phyloP scores from a whole-genome alignment of 129 eudicot genomes.

The Helianthus annuus region DNA sequence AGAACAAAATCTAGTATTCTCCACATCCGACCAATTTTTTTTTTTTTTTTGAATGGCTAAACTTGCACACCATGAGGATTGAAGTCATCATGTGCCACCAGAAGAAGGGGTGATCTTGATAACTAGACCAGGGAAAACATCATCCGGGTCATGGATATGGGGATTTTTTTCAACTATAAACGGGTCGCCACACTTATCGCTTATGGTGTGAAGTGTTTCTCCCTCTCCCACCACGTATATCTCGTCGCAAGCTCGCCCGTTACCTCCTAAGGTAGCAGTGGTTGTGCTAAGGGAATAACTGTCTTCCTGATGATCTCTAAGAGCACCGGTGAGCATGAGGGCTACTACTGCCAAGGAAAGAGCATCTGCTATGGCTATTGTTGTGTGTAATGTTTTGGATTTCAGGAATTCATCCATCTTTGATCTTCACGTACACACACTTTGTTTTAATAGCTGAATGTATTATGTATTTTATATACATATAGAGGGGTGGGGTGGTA shows the following conservation, averaged over 20 bases:
- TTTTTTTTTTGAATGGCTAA: no score
- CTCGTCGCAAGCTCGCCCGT: constrained; percentile 46
- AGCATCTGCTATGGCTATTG: constrained; percentile 34
- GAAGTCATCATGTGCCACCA: not conserved
- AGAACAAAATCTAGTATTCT: not conserved
- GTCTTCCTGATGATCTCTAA: constrained; percentile 22
- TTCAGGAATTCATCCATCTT: constrained; percentile 27
- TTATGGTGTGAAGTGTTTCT: constrained; percentile 63
- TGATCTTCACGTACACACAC: not conserved
- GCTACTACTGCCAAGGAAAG: constrained; percentile 27
- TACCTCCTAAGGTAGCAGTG: constrained; percentile 3
- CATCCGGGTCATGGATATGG: constrained; percentile 72
- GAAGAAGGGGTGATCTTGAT: constrained; percentile 51
- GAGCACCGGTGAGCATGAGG: constrained; percentile 33
- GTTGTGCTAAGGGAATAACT: constrained; percentile 13
- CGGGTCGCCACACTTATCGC: constrained; percentile 66
- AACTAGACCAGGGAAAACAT: constrained; percentile 67
- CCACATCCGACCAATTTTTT: no score
- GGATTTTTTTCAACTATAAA: constrained; percentile 66
- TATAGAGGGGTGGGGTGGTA: no score
- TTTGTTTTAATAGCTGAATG: constrained; percentile 10
- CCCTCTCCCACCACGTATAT: constrained; percentile 55
- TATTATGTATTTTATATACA: not conserved
- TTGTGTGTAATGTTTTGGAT: constrained; percentile 7
- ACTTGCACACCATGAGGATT: no score